These are phyloP conservation scores for Coriaria nepalensis DNA, from an alignment of 306 rosid species.

Conservation along the genomic window DNA sequence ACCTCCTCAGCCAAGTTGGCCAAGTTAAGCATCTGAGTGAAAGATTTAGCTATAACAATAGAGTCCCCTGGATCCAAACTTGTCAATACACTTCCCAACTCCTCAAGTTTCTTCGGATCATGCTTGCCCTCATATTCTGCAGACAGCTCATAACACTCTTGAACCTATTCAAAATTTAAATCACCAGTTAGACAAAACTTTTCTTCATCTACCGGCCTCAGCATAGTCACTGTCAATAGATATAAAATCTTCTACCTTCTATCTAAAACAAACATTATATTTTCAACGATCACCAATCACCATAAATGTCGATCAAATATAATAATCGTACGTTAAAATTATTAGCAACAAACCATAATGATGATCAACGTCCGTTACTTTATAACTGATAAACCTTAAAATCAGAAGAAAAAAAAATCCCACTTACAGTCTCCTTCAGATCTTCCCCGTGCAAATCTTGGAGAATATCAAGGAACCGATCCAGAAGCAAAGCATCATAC, in stretches of 20 bases:
- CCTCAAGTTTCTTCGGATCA: slow-evolving; percentile 63
- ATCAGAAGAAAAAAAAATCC: no score
- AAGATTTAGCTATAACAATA: slow-evolving; percentile 70
- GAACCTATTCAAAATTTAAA: slow-evolving; percentile 55
- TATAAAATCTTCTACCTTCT: no score
- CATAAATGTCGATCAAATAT: no score
- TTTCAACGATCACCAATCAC: no score
- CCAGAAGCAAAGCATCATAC: slow-evolving; percentile 77
- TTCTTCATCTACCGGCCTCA: no score
- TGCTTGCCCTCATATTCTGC: slow-evolving; percentile 83
- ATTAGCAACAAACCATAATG: no score
- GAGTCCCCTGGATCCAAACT: slow-evolving; percentile 88
- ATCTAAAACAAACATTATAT: no score
- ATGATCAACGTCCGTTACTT: no score
- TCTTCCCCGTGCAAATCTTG: slow-evolving; percentile 88
- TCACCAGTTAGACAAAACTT: no score
- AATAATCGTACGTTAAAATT: no score
- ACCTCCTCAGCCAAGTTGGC: slow-evolving; percentile 97
- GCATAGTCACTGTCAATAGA: no score
- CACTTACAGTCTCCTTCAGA: slow-evolving; percentile 70
- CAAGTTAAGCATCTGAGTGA: slow-evolving; percentile 84
- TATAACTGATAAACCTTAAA: no score
- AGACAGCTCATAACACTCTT: slow-evolving; percentile 81
- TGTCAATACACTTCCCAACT: slow-evolving; percentile 59
- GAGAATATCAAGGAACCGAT: slow-evolving; percentile 87